Conservation (phyloP, 2,329 filamentous ascomycete species). For the Epichloe coenophiala region DNA sequence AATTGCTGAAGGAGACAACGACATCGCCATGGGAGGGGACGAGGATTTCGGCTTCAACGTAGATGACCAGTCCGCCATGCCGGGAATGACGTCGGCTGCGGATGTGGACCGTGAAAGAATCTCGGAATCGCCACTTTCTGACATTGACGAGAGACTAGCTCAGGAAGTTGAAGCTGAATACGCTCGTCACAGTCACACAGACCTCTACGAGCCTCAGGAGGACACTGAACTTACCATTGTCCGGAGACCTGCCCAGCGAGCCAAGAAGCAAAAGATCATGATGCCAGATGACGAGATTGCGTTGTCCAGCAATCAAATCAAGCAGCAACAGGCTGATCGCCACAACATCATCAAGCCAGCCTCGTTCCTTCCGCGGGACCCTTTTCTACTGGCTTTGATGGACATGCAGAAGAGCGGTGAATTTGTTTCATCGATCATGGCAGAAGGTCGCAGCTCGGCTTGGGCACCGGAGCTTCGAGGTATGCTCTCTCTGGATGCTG, state of each 20-base stretch:
- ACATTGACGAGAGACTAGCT: slow-evolving; percentile 51
- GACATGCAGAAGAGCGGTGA: slow-evolving; percentile 84
- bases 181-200: slow-evolving; percentile 37
- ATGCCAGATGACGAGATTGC: slow-evolving; percentile 71
- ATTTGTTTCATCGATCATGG: slow-evolving; percentile 78
- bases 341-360: slow-evolving; percentile 75
- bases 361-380: slow-evolving; percentile 75
- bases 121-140: slow-evolving; percentile 56
- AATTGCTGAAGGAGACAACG: slow-evolving; percentile 51
- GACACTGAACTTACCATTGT: slow-evolving; percentile 45
- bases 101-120: slow-evolving; percentile 45
- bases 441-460: slow-evolving; percentile 59
- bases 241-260: slow-evolving; percentile 57
- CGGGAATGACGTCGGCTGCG: slow-evolving; percentile 31
- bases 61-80: slow-evolving; percentile 44
- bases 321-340: slow-evolving; percentile 72
- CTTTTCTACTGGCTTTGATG: slow-evolving; percentile 73
- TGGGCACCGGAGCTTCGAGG: slow-evolving; percentile 90
- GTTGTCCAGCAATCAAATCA: slow-evolving; percentile 64
- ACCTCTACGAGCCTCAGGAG: slow-evolving; percentile 48
- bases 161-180: slow-evolving; percentile 47
- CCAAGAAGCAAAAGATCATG: slow-evolving; percentile 66
- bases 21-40: slow-evolving; percentile 44
- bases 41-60: slow-evolving; percentile 53
- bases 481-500: slow-evolving; percentile 76